Conservation (phyloP, 2,329 filamentous ascomycete species). For the Spiromastix sp. region DNA sequence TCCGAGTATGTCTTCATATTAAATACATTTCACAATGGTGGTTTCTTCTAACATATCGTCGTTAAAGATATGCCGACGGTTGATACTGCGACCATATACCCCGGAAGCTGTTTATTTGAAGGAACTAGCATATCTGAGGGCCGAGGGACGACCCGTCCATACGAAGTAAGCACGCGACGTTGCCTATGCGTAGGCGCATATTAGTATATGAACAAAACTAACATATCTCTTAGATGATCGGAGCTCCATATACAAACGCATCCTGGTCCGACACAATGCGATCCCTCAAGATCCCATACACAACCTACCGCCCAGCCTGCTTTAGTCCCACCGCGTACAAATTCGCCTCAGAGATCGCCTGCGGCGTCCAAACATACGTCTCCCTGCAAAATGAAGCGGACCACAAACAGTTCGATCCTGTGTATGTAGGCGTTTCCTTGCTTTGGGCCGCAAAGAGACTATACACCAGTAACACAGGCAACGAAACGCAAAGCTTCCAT, state of each 20-base stretch:
- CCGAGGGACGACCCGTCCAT: slow-evolving; percentile 2
- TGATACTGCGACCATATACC: not conserved
- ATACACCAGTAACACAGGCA: not conserved
- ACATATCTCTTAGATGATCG: not conserved
- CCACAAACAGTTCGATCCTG: not conserved
- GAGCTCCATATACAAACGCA: slow-evolving; percentile 1
- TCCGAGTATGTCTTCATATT: slow-evolving; percentile 1
- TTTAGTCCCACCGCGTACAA: slow-evolving; percentile 2
- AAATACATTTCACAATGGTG: no score
- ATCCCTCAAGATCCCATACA: slow-evolving; percentile 1
- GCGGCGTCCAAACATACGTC: slow-evolving; percentile 1
- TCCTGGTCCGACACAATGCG: slow-evolving; percentile 1
- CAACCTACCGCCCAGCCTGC: slow-evolving; percentile 2
- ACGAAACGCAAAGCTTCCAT: slow-evolving; percentile 3
- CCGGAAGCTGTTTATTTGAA: slow-evolving; percentile 1
- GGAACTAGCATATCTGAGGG: slow-evolving; percentile 2
- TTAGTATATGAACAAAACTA: no score
- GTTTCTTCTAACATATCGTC: no score
- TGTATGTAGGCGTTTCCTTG: slow-evolving; percentile 1
- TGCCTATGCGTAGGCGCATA: not conserved
- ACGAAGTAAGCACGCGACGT: not conserved
- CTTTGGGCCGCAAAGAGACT: slow-evolving; percentile 1
- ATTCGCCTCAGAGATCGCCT: not conserved
- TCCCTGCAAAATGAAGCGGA: not conserved
- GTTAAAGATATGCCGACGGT: not conserved